Evolutionary conservation across 2,329 filamentous ascomycete species (phyloP).

Genomic region (Pseudohalonectria lignicola): DNA sequence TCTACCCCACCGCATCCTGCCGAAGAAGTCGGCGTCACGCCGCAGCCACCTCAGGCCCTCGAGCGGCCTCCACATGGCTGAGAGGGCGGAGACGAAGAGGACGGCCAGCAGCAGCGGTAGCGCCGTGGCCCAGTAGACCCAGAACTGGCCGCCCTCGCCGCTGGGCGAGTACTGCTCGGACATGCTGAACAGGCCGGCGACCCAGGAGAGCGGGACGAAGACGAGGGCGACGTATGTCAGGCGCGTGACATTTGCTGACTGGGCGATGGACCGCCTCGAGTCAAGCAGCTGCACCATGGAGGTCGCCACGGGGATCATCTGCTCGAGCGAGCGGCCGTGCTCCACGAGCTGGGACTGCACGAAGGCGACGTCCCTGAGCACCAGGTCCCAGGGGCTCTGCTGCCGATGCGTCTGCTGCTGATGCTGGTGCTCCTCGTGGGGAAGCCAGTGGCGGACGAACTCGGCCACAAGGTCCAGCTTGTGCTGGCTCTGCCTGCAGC

Average conservation of each 20-base stretch:
- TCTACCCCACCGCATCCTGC: no score
- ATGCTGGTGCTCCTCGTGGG: not conserved
- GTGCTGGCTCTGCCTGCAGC: slow-evolving; percentile 8
- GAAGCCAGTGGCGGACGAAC: slow-evolving; percentile 7
- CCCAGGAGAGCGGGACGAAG: slow-evolving; percentile 8
- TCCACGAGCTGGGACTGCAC: slow-evolving; percentile 5
- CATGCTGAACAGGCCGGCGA: slow-evolving; percentile 8
- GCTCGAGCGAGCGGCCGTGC: slow-evolving; percentile 7
- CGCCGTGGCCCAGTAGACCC: slow-evolving; percentile 6
- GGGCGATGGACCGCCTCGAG: slow-evolving; percentile 6
- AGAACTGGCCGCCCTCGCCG: slow-evolving; percentile 6
- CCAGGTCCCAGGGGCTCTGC: slow-evolving; percentile 4
- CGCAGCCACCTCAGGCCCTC: no score
- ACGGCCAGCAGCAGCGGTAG: not conserved
- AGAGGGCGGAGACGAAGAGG: not conserved
- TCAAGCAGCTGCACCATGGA: slow-evolving; percentile 11
- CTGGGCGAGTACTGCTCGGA: slow-evolving; percentile 4
- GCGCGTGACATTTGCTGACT: slow-evolving; percentile 4
- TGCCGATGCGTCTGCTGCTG: not conserved
- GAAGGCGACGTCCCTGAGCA: slow-evolving; percentile 6
- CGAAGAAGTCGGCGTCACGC: no score
- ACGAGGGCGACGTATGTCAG: slow-evolving; percentile 8
- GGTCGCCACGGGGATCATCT: slow-evolving; percentile 9
- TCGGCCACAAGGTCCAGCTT: slow-evolving; percentile 7
- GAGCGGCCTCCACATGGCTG: no score